These are phyloP conservation scores for Trichoderma sp. DNA, from an alignment of 2,329 filamentous ascomycete species.

Conservation along the genomic window DNA sequence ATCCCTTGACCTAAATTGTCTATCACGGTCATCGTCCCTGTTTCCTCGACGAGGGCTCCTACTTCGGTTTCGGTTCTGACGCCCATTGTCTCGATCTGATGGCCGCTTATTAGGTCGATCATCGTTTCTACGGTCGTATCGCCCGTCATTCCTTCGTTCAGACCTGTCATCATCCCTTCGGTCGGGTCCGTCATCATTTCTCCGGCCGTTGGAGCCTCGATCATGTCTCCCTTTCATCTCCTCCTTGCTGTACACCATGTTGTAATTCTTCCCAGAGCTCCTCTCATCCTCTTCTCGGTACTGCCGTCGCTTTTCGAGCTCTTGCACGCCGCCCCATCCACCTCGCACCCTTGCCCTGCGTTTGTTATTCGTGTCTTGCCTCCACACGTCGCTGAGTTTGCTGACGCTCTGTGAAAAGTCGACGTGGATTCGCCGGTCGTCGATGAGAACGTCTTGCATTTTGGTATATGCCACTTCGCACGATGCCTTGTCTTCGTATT, in stretches of 20 bases:
- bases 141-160: slow-evolving; percentile 21
- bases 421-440: slow-evolving; percentile 96
- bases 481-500: slow-evolving; percentile 88
- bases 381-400: slow-evolving; percentile 87
- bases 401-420: slow-evolving; percentile 96
- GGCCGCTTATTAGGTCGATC: not conserved
- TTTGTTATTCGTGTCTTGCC: slow-evolving; percentile 81
- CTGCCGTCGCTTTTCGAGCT: slow-evolving; percentile 86
- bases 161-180: slow-evolving; percentile 25
- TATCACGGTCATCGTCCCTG: slow-evolving; percentile 32
- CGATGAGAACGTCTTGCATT: slow-evolving; percentile 96
- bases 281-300: slow-evolving; percentile 70
- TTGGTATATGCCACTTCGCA: slow-evolving; percentile 98
- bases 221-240: slow-evolving; percentile 58
- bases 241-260: slow-evolving; percentile 79
- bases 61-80: slow-evolving; percentile 42
- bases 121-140: slow-evolving; percentile 22
- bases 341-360: slow-evolving; percentile 62
- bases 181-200: slow-evolving; percentile 7
- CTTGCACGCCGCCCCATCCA: slow-evolving; percentile 88
- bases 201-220: slow-evolving; percentile 11
- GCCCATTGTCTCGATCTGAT: not conserved
- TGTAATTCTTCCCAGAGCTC: slow-evolving; percentile 56
- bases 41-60: slow-evolving; percentile 42
- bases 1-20: slow-evolving; percentile 24